phyloP scores from a whole-genome alignment of 139 green algal species.

The Coelastrella sp. region DNA sequence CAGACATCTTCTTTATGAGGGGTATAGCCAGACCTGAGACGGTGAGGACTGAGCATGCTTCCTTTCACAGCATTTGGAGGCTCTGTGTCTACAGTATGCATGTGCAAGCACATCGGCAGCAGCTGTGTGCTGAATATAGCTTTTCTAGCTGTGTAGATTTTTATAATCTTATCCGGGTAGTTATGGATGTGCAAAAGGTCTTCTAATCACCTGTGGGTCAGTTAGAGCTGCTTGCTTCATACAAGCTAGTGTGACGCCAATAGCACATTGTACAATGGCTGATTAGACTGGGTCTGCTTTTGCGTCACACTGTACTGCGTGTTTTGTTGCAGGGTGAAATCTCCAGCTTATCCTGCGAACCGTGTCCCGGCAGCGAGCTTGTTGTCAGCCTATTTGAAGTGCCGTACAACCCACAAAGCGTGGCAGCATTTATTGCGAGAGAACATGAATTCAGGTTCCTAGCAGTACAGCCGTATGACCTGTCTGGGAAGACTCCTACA shows the following conservation, averaged over 20 bases:
- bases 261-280: background rate
- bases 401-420: slow-evolving; percentile 50
- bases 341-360: slow-evolving; percentile 80
- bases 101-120: no score
- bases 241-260: no score
- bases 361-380: slow-evolving; percentile 53
- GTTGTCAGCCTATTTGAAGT: slow-evolving; percentile 87
- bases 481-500: slow-evolving; percentile 41
- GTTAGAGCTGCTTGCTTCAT: no score
- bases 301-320: background rate
- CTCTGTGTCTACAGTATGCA: no score
- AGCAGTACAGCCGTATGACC: slow-evolving; percentile 66
- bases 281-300: background rate
- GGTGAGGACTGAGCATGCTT: slow-evolving; percentile 32
- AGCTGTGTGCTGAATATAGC: no score
- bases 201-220: no score
- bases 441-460: slow-evolving; percentile 95
- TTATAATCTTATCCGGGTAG: no score
- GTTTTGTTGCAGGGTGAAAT: slow-evolving; percentile 70
- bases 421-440: slow-evolving; percentile 83
- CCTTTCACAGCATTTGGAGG: background rate
- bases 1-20: slow-evolving; percentile 86
- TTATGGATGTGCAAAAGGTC: no score
- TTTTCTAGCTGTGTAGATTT: no score
- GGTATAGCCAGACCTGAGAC: slow-evolving; percentile 88